phyloP scores from a whole-genome alignment of 2,329 filamentous ascomycete genomes.

The Fusarium mundagurra region DNA sequence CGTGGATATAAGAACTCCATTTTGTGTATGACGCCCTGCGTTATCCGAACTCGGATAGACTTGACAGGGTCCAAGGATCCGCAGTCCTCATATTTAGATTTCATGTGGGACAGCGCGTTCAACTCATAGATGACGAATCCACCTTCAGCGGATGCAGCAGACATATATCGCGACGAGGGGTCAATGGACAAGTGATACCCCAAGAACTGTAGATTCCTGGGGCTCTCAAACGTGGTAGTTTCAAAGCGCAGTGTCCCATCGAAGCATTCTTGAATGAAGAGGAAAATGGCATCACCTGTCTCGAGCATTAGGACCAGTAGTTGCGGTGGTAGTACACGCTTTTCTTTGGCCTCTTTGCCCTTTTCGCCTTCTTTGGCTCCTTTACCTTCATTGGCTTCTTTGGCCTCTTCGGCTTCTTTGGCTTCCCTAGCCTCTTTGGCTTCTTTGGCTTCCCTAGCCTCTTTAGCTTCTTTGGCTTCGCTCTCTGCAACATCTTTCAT shows the following conservation, averaged over 20 bases:
- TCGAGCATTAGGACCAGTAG: slow-evolving; percentile 81
- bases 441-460: neutral
- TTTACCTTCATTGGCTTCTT: neutral
- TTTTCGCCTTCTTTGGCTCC: neutral
- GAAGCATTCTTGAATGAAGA: slow-evolving; percentile 67
- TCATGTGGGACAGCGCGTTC: slow-evolving; percentile 63
- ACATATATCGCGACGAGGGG: slow-evolving; percentile 74
- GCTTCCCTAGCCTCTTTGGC: neutral
- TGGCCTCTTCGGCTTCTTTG: neutral
- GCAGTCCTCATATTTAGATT: slow-evolving; percentile 56
- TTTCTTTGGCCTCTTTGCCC: neutral
- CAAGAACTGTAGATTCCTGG: slow-evolving; percentile 66
- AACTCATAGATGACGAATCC: slow-evolving; percentile 78
- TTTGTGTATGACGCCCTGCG: slow-evolving; percentile 81
- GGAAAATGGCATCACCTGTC: slow-evolving; percentile 77
- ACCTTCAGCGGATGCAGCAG: slow-evolving; percentile 75
- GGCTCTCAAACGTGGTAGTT: slow-evolving; percentile 66
- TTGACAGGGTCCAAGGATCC: slow-evolving; percentile 69
- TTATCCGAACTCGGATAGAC: slow-evolving; percentile 52
- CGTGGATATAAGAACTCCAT: slow-evolving; percentile 86
- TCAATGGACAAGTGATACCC: slow-evolving; percentile 80
- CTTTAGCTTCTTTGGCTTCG: neutral
- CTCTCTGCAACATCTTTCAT: slow-evolving; percentile 45
- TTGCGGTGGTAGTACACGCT: slow-evolving; percentile 73
- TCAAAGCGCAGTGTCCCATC: slow-evolving; percentile 67